These are phyloP conservation scores for Sphaerobolus stellatus DNA, from an alignment of 1,284 basidiomycete species.

Conservation along the genomic window DNA sequence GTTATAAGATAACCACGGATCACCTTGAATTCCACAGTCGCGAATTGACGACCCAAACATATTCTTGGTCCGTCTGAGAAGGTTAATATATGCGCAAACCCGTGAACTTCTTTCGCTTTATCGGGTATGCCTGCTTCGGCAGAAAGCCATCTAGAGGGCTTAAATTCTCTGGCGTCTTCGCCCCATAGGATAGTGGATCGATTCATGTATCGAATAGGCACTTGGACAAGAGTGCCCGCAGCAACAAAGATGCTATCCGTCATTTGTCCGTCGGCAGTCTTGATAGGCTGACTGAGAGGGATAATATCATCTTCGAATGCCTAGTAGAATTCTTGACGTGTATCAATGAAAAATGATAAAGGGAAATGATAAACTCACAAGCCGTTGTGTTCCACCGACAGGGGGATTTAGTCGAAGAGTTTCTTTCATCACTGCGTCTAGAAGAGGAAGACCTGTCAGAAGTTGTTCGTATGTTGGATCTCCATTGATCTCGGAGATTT, in stretches of 20 bases:
- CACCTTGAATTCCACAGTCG: slow-evolving; percentile 50
- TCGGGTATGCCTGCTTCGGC: background rate
- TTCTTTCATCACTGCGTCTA: slow-evolving; percentile 33
- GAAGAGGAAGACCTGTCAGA: slow-evolving; percentile 5
- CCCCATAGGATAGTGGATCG: slow-evolving; percentile 15
- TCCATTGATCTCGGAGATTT: background rate
- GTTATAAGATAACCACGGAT: background rate
- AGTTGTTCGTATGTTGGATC: slow-evolving; percentile 5
- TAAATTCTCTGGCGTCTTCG: slow-evolving; percentile 16
- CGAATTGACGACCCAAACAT: slow-evolving; percentile 44
- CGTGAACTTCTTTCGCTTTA: background rate
- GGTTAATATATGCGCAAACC: slow-evolving; percentile 1
- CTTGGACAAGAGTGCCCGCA: slow-evolving; percentile 9
- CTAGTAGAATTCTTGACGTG: slow-evolving; percentile 44
- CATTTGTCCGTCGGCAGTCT: slow-evolving; percentile 33
- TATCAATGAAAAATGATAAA: slow-evolving; percentile 48
- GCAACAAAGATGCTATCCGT: slow-evolving; percentile 20
- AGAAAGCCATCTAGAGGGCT: slow-evolving; percentile 11
- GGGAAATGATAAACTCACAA: slow-evolving; percentile 36
- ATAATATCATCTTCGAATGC: slow-evolving; percentile 31
- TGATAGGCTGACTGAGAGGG: slow-evolving; percentile 38
- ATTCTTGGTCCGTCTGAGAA: slow-evolving; percentile 27
- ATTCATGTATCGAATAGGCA: slow-evolving; percentile 12
- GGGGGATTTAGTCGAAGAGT: slow-evolving; percentile 29
- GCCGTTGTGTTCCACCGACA: slow-evolving; percentile 42